Percentiles rank a stretch among this genome's conserved stretches.
phyloP scores from a whole-genome alignment of 2,329 filamentous ascomycete species.

The Alternaria arborescens region DNA sequence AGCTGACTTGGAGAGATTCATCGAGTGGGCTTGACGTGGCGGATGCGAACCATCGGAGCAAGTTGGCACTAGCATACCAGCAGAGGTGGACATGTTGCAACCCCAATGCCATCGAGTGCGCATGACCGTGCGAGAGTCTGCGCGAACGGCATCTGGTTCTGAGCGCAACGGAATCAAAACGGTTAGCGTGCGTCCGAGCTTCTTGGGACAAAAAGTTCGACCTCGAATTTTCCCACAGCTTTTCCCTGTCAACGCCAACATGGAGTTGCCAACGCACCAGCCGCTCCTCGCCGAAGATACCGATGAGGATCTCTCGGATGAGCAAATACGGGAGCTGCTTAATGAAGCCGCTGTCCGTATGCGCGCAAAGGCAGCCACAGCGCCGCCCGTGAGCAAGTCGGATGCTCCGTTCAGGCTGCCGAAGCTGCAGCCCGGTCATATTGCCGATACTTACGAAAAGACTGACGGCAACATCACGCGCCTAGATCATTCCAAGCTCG shows the following conservation, averaged over 20 bases:
- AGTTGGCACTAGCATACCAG: neutral
- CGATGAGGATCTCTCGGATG: constrained; percentile 65
- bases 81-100: neutral
- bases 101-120: neutral
- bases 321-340: constrained; percentile 70
- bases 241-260: constrained; percentile 40
- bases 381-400: constrained; percentile 34
- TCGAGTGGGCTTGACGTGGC: constrained; percentile 23
- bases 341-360: constrained; percentile 69
- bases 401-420: constrained; percentile 58
- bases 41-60: constrained; percentile 6
- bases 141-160: constrained; percentile 1
- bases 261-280: constrained; percentile 50
- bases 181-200: constrained; percentile 21
- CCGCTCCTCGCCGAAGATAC: constrained; percentile 42
- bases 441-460: constrained; percentile 64
- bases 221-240: constrained; percentile 31
- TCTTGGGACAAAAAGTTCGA: constrained; percentile 35
- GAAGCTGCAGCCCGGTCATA: constrained; percentile 57
- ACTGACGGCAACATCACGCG: constrained; percentile 62
- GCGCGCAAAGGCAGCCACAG: constrained; percentile 50
- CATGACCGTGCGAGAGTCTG: neutral
- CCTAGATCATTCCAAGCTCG: constrained; percentile 61
- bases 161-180: constrained; percentile 3
- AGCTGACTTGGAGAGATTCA: constrained; percentile 24